Conservation (phyloP, 2,329 filamentous ascomycete species). For the Laburnicola sp. region DNA sequence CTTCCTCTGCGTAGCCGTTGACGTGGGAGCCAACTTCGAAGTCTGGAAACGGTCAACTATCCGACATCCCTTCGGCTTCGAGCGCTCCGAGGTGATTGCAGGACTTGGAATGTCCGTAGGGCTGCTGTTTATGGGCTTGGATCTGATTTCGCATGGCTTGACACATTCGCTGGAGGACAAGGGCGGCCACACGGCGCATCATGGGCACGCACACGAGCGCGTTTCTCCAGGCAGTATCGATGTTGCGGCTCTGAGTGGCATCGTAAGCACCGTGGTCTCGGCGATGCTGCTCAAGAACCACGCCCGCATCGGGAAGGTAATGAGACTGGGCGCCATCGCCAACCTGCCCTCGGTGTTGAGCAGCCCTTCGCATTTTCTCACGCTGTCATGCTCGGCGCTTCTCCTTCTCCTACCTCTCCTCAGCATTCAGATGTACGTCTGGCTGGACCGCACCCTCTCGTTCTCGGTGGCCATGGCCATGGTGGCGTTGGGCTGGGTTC, state of each 20-base stretch:
- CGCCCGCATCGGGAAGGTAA: constrained; percentile 85
- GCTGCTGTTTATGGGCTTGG: constrained; percentile 94
- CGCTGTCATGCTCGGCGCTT: constrained; percentile 79
- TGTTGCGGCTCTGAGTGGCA: constrained; percentile 77
- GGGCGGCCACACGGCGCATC: constrained; percentile 73
- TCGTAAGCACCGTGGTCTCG: constrained; percentile 79
- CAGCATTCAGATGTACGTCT: constrained; percentile 76
- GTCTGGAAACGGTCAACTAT: constrained; percentile 94
- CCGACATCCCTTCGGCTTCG: constrained; percentile 88
- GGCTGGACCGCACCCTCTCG: constrained; percentile 82
- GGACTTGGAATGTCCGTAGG: constrained; percentile 96
- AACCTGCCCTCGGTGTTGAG: constrained; percentile 83
- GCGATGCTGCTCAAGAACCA: constrained; percentile 89
- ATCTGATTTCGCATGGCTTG: constrained; percentile 89
- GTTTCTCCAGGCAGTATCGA: constrained; percentile 79
- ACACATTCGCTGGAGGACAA: constrained; percentile 85
- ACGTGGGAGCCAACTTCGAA: constrained; percentile 94
- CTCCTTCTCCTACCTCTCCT: constrained; percentile 82
- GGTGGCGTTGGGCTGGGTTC: constrained; percentile 81
- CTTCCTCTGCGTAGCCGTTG: constrained; percentile 85
- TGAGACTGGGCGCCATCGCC: constrained; percentile 82
- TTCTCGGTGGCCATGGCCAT: constrained; percentile 81
- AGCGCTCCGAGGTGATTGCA: constrained; percentile 89
- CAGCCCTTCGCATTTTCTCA: constrained; percentile 94
- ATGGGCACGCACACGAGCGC: constrained; percentile 60